Percentiles rank a stretch among this genome's conserved stretches.
phyloP scores from a whole-genome alignment of 208 protist species.

The Crithidia brevicula region DNA sequence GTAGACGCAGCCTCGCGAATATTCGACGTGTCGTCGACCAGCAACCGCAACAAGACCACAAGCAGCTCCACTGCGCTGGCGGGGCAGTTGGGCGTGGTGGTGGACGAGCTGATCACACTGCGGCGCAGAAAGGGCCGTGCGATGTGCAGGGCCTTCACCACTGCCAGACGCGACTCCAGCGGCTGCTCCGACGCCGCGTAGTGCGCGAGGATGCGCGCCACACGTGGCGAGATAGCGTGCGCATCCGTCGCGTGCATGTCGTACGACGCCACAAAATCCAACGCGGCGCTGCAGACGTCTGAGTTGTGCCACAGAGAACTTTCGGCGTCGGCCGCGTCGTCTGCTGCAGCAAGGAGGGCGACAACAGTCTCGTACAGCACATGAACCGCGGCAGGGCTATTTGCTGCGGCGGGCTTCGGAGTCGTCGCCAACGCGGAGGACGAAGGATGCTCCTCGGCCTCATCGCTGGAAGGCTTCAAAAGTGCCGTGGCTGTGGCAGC shows the following conservation, averaged over 20 bases:
- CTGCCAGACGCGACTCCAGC: constrained; percentile 55
- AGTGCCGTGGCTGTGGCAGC: background rate
- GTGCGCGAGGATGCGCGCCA: constrained; percentile 43
- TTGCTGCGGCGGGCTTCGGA: background rate
- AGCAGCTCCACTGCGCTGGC: constrained; percentile 34
- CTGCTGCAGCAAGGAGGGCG: constrained; percentile 1
- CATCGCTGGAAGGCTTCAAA: background rate
- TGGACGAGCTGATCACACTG: background rate
- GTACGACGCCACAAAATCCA: constrained; percentile 40
- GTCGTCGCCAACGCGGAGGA: background rate
- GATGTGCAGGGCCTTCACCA: constrained; percentile 49
- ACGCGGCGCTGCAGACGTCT: constrained; percentile 48
- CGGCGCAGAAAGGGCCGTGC: constrained; percentile 21
- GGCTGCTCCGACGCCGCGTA: constrained; percentile 58
- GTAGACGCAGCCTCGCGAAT: constrained; percentile 61
- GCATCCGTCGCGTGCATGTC: constrained; percentile 14
- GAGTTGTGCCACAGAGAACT: constrained; percentile 33
- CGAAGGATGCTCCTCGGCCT: background rate
- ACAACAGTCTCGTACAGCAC: constrained; percentile 13
- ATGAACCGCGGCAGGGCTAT: background rate
- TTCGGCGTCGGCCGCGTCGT: background rate
- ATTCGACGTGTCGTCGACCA: constrained; percentile 76
- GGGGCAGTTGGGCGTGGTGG: background rate
- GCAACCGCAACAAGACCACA: constrained; percentile 61
- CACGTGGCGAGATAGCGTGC: constrained; percentile 21